A percentile compares a stretch with the other conserved stretches of the same genome.
phyloP scores from a whole-genome alignment of 805 yeast species.

The Jamesozyma piceae region DNA sequence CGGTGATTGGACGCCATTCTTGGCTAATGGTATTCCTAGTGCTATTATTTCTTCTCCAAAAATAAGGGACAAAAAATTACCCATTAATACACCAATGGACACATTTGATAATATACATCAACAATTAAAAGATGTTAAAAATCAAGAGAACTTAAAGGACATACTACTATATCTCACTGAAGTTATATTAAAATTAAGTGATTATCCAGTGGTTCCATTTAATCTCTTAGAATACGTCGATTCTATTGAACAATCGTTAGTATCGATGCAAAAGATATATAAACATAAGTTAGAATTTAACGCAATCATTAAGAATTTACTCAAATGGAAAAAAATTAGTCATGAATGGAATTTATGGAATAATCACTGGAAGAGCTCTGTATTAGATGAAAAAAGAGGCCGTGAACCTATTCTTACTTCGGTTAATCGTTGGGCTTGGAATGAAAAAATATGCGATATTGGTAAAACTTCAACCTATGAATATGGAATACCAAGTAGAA shows the following conservation, averaged over 20 bases:
- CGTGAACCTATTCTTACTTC: slow-evolving; percentile 60
- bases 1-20: slow-evolving; percentile 62
- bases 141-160: slow-evolving; percentile 38
- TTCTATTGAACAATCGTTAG: slow-evolving; percentile 35
- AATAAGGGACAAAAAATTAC: slow-evolving; percentile 32
- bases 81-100: slow-evolving; percentile 60
- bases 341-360: slow-evolving; percentile 43
- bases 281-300: slow-evolving; percentile 21
- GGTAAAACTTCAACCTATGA: slow-evolving; percentile 41
- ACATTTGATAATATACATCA: slow-evolving; percentile 45
- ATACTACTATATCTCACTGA: slow-evolving; percentile 46
- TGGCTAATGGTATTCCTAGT: slow-evolving; percentile 41
- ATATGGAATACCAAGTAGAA: slow-evolving; percentile 39
- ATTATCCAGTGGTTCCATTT: slow-evolving; percentile 67
- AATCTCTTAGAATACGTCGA: slow-evolving; percentile 41
- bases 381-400: slow-evolving; percentile 36
- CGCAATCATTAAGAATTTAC: slow-evolving; percentile 26
- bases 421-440: slow-evolving; percentile 67
- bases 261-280: slow-evolving; percentile 34
- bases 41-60: slow-evolving; percentile 13
- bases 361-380: slow-evolving; percentile 51
- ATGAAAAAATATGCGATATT: slow-evolving; percentile 46
- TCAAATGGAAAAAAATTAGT: slow-evolving; percentile 36
- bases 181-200: slow-evolving; percentile 47
- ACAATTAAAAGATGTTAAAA: slow-evolving; percentile 39